Percentiles rank a stretch among this genome's conserved stretches.
Evolutionary conservation across 2,329 filamentous ascomycete genomes (phyloP).

Genomic region (Ceratocystis eucalypticola): DNA sequence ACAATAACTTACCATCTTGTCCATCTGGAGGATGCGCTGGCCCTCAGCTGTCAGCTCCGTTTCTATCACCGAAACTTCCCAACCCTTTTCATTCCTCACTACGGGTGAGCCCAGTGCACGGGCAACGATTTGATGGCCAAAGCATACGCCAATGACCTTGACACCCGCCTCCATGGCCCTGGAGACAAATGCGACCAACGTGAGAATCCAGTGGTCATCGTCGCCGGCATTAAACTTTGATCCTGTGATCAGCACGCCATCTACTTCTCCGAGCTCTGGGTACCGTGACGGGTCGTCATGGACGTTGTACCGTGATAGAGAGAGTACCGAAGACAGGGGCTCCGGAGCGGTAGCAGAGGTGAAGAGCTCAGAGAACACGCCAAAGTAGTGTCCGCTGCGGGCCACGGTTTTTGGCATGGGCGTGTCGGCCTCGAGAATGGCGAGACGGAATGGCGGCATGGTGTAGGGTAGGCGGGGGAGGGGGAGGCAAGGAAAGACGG

Average conservation of each 20-base stretch:
- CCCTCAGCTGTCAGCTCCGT: constrained; percentile 56
- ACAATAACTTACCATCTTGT: constrained; percentile 37
- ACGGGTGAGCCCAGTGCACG: constrained; percentile 58
- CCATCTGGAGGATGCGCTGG: constrained; percentile 54
- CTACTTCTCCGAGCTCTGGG: constrained; percentile 58
- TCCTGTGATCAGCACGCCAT: constrained; percentile 73
- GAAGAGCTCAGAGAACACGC: constrained; percentile 52
- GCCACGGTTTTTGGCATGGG: constrained; percentile 50
- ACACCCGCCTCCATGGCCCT: constrained; percentile 47
- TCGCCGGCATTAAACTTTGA: constrained; percentile 62
- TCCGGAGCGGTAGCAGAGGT: constrained; percentile 33
- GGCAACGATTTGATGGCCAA: constrained; percentile 75
- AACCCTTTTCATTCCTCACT: constrained; percentile 52
- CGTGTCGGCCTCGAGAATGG: constrained; percentile 77
- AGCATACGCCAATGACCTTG: constrained; percentile 67
- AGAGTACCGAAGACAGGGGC: constrained; percentile 35
- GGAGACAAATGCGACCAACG: constrained; percentile 55
- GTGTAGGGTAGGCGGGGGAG: not conserved
- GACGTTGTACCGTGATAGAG: constrained; percentile 57
- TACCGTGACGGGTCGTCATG: constrained; percentile 43
- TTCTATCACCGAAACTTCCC: constrained; percentile 67
- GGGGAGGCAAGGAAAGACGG: not conserved
- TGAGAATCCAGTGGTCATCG: constrained; percentile 60
- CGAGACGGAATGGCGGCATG: constrained; percentile 53
- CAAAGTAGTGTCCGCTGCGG: constrained; percentile 59